These are phyloP conservation scores for Aspergillus novofumigatus DNA, from an alignment of 2,329 filamentous ascomycete species.

Conservation along the genomic window DNA sequence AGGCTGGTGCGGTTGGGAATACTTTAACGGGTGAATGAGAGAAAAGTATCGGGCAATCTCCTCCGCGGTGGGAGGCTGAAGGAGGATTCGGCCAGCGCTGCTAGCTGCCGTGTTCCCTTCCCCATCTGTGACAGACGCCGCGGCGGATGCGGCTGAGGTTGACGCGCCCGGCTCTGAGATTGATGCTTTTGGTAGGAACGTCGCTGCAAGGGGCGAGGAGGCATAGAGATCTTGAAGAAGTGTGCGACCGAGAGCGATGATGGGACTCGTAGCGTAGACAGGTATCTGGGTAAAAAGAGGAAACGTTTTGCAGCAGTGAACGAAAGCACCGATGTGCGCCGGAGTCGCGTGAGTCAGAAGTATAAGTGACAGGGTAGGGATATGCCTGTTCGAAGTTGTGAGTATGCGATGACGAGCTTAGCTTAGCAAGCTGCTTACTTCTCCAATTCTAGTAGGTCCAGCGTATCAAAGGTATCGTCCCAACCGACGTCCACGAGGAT, in stretches of 20 bases:
- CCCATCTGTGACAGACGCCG: conserved; percentile 23
- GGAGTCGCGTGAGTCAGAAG: conserved; percentile 92
- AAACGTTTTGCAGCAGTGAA: conserved; percentile 95
- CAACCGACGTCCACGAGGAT: conserved; percentile 92
- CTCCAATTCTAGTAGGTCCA: conserved; percentile 81
- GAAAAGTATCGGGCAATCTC: conserved; percentile 93
- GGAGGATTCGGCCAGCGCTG: conserved; percentile 46
- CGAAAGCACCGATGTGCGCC: conserved; percentile 86
- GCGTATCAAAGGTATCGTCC: conserved; percentile 84
- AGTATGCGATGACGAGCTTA: conserved; percentile 10
- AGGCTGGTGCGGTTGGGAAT: conserved; percentile 92
- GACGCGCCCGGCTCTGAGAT: conserved; percentile 56
- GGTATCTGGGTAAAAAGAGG: conserved; percentile 88
- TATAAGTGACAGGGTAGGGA: conserved; percentile 86
- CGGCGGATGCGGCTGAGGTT: conserved; percentile 38
- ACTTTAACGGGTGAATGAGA: conserved; percentile 86
- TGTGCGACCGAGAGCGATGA: conserved; percentile 88
- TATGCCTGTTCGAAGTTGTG: conserved; percentile 56
- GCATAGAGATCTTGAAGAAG: conserved; percentile 88
- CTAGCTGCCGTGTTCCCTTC: conserved; percentile 30
- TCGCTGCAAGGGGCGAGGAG: conserved; percentile 81
- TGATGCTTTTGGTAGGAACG: conserved; percentile 69
- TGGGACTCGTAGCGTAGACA: conserved; percentile 88
- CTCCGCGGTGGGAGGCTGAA: conserved; percentile 70
- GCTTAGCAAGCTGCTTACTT: conserved; percentile 55